Conservation (phyloP, 345 rosid species). For the Bruguiera parviflora region DNA sequence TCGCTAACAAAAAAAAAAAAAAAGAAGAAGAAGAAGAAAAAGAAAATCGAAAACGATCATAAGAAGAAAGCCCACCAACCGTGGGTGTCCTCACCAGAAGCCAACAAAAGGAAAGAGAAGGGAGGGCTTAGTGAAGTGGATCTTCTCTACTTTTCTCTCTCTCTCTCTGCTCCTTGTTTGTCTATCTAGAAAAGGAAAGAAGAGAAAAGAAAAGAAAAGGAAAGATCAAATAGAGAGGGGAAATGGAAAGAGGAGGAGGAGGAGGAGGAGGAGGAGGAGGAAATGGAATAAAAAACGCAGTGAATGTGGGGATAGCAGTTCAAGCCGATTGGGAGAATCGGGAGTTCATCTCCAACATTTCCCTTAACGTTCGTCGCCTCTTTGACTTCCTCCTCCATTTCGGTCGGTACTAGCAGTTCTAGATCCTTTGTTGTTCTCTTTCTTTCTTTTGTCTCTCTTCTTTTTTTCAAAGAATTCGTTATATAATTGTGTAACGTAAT, state of each 20-base stretch:
- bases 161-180: not conserved
- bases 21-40: too few relatives aligned
- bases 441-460: too few relatives aligned
- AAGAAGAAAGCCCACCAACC: too few relatives aligned
- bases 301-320: conserved; percentile 98
- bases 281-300: conserved; percentile 75
- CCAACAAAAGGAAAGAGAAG: too few relatives aligned
- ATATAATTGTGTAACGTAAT: not conserved
- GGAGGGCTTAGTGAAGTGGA: too few relatives aligned
- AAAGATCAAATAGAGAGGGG: not conserved
- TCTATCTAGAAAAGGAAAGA: not conserved
- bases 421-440: not conserved
- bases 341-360: conserved; percentile 91
- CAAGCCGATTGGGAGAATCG: conserved; percentile 99
- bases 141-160: too few relatives aligned
- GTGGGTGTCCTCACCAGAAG: too few relatives aligned
- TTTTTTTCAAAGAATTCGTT: not conserved
- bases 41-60: too few relatives aligned
- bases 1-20: too few relatives aligned
- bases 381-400: conserved; percentile 95
- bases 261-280: conserved; percentile 22
- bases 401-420: conserved; percentile 32
- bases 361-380: conserved; percentile 98
- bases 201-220: not conserved
- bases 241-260: conserved; percentile 95